These are phyloP conservation scores for Athelia sp. DNA, from an alignment of 1,284 basidiomycete species.

Conservation along the genomic window DNA sequence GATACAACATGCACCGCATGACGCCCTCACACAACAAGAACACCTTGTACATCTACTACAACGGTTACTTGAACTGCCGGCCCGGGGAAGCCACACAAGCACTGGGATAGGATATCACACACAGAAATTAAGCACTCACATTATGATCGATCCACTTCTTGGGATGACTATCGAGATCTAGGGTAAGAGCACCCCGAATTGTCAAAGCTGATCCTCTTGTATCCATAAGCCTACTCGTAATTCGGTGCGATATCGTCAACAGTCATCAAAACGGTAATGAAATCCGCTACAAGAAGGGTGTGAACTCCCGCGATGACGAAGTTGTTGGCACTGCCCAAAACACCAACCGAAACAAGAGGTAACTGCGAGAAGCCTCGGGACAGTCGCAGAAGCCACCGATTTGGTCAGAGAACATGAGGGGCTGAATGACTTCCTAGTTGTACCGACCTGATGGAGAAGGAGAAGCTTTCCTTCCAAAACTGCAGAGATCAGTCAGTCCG, in stretches of 20 bases:
- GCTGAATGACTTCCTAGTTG: slow-evolving; percentile 88
- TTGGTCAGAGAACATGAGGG: slow-evolving; percentile 90
- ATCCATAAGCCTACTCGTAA: slow-evolving; percentile 87
- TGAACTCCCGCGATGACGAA: slow-evolving; percentile 77
- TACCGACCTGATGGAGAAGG: slow-evolving; percentile 97
- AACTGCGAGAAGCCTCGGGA: slow-evolving; percentile 91
- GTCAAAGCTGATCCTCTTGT: slow-evolving; percentile 65
- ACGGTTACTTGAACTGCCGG: slow-evolving; percentile 23
- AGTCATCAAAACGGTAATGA: slow-evolving; percentile 50
- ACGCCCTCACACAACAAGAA: background rate
- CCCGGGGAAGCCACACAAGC: too few relatives aligned
- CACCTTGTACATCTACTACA: background rate
- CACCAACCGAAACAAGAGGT: slow-evolving; percentile 90
- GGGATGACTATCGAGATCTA: slow-evolving; percentile 84
- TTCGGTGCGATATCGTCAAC: slow-evolving; percentile 87
- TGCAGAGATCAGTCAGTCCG: slow-evolving; percentile 26
- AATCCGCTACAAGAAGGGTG: slow-evolving; percentile 79
- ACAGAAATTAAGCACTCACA: slow-evolving; percentile 37
- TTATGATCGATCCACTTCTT: slow-evolving; percentile 87
- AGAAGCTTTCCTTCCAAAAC: slow-evolving; percentile 92
- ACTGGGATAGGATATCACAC: background rate
- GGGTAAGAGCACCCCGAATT: slow-evolving; percentile 76
- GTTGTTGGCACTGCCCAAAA: slow-evolving; percentile 80
- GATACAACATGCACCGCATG: too few relatives aligned
- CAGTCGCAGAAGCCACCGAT: slow-evolving; percentile 96